Percentiles rank a stretch among this genome's conserved stretches.
Conservation (phyloP, 2,329 filamentous ascomycete genomes). For the Xylaria arbuscula region DNA sequence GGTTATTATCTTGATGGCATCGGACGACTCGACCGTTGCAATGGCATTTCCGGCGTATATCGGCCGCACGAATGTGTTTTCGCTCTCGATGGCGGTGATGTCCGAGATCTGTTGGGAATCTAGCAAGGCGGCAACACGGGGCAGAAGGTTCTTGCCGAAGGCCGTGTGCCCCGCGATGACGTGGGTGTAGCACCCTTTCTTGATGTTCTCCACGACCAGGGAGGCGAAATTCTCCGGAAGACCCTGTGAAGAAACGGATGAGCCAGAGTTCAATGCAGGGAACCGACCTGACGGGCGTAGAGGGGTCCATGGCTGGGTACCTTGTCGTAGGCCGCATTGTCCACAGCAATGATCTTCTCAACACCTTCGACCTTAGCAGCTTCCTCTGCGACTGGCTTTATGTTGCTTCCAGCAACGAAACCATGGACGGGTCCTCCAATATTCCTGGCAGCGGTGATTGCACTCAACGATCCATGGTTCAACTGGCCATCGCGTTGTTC, state of each 20-base stretch:
- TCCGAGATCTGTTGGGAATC: conserved; percentile 96
- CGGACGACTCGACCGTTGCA: conserved; percentile 90
- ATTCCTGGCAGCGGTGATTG: conserved; percentile 86
- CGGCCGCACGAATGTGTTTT: conserved; percentile 94
- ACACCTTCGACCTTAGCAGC: conserved; percentile 90
- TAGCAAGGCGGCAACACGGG: conserved; percentile 88
- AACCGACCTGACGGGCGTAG: neutral
- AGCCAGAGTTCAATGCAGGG: conserved; percentile 3
- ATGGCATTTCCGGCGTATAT: conserved; percentile 99
- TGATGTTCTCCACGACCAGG: conserved; percentile 93
- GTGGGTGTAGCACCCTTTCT: conserved; percentile 93
- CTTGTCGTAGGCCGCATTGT: conserved; percentile 93
- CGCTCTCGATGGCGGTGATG: conserved; percentile 84
- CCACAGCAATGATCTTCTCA: conserved; percentile 89
- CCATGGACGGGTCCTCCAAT: conserved; percentile 86
- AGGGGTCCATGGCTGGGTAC: conserved; percentile 55
- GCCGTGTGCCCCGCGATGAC: conserved; percentile 91
- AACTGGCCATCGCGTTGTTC: conserved; percentile 94
- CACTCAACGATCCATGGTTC: conserved; percentile 82
- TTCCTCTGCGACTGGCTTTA: conserved; percentile 80
- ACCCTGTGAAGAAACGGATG: conserved; percentile 65
- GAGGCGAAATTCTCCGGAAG: conserved; percentile 95
- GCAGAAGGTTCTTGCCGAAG: conserved; percentile 95
- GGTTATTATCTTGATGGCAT: conserved; percentile 88
- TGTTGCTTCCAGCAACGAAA: conserved; percentile 84